These are phyloP conservation scores for Ajuga chamaepitys DNA, from an alignment of 257 asterid genomes.

Conservation along the genomic window DNA sequence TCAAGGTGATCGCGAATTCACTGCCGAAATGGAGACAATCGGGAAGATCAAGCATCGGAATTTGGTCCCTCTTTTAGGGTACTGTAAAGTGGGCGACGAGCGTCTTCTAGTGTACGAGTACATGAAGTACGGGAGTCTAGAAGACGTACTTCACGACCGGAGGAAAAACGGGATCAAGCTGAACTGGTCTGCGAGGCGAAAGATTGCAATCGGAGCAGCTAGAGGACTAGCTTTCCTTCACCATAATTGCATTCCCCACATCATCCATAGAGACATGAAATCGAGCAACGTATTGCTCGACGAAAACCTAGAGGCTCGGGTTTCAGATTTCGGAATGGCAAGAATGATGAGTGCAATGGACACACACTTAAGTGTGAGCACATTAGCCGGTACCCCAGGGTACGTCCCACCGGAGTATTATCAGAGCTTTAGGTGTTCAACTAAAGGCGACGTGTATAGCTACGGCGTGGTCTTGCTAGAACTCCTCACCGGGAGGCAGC, in stretches of 20 bases:
- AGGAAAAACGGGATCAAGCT: slow-evolving; percentile 59
- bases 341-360: slow-evolving; percentile 80
- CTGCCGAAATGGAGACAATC: slow-evolving; percentile 95
- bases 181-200: slow-evolving; percentile 68
- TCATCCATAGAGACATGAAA: slow-evolving; percentile 91
- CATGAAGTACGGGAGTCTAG: slow-evolving; percentile 88
- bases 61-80: slow-evolving; percentile 80
- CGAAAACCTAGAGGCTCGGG: slow-evolving; percentile 77
- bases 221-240: slow-evolving; percentile 87
- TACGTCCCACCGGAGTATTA: slow-evolving; percentile 96
- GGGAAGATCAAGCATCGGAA: slow-evolving; percentile 88
- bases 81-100: slow-evolving; percentile 83
- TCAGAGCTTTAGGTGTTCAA: slow-evolving; percentile 81
- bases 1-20: slow-evolving; percentile 89
- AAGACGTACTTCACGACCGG: slow-evolving; percentile 70
- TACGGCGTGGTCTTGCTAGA: slow-evolving; percentile 86
- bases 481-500: slow-evolving; percentile 77
- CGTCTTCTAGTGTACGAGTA: slow-evolving; percentile 85
- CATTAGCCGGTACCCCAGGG: slow-evolving; percentile 93
- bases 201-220: slow-evolving; percentile 85
- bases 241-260: slow-evolving; percentile 83
- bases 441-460: slow-evolving; percentile 91
- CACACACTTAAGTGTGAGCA: slow-evolving; percentile 88
- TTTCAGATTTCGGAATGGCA: slow-evolving; percentile 98
- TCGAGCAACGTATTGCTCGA: slow-evolving; percentile 90